Evolutionary conservation across 2,329 filamentous ascomycete genomes (phyloP).

Genomic region (Colletotrichum noveboracense): DNA sequence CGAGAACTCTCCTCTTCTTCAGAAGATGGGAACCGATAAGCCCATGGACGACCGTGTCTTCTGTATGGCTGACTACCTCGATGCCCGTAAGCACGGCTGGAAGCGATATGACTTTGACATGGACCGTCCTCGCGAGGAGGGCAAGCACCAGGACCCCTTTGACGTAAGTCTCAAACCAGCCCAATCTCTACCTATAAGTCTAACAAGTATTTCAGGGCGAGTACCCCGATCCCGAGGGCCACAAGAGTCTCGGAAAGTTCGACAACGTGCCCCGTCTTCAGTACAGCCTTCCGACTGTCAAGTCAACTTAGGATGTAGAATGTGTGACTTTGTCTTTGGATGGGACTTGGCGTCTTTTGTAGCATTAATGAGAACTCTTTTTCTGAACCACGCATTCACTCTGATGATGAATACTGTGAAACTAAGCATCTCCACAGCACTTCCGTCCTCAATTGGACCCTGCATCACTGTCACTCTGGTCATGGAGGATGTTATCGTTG

Average conservation of each 20-base stretch:
- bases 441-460: not conserved
- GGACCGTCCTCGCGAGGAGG: conserved; percentile 21
- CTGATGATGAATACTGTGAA: not conserved
- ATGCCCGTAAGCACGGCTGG: conserved; percentile 34
- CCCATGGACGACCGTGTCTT: conserved; percentile 31
- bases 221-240: conserved; percentile 6
- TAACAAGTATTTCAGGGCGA: not conserved
- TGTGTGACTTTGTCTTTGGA: not conserved
- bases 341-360: not conserved
- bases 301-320: not conserved
- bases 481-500: accelerated
- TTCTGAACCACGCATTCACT: not conserved
- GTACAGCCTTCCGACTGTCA: not conserved
- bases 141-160: conserved; percentile 8
- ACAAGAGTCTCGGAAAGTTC: conserved; percentile 12
- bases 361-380: not conserved
- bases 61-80: conserved; percentile 32
- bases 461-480: not conserved
- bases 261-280: conserved; percentile 9
- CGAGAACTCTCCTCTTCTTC: conserved; percentile 36
- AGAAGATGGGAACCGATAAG: conserved; percentile 30
- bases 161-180: not conserved
- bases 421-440: accelerated
- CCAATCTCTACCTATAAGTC: not conserved
- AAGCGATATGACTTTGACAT: conserved; percentile 33